A percentile compares a stretch with the other conserved stretches of the same genome.
phyloP scores from a whole-genome alignment of 495 filamentous ascomycete species.

The Astrothelium subdiscretum region DNA sequence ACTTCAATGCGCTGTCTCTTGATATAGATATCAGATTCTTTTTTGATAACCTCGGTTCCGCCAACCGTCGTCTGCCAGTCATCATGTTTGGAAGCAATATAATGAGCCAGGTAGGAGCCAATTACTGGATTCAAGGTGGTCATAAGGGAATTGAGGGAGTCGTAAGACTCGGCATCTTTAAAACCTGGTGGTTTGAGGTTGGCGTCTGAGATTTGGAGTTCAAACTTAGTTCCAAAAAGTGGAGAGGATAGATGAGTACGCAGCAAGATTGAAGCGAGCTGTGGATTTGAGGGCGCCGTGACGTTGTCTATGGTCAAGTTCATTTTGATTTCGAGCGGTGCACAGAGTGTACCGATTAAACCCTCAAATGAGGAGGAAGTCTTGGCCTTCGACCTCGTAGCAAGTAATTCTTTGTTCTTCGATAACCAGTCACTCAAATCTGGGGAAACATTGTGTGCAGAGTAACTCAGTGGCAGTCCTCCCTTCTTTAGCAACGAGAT shows the following conservation, averaged over 20 bases:
- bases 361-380: neutral
- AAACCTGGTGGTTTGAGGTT: neutral
- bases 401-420: neutral
- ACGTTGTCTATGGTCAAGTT: neutral
- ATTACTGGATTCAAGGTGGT: neutral
- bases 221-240: neutral
- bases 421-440: neutral
- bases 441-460: neutral
- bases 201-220: neutral
- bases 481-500: neutral
- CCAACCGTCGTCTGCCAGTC: neutral
- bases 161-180: neutral
- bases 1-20: neutral
- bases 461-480: neutral
- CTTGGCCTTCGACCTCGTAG: neutral
- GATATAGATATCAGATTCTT: neutral
- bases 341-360: neutral
- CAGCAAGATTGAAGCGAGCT: neutral
- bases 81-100: neutral
- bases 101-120: neutral
- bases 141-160: neutral
- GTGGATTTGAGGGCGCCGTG: neutral
- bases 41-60: neutral
- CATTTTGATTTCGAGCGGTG: constrained; percentile 1
- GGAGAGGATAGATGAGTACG: constrained; percentile 4